phyloP scores from a whole-genome alignment of 108 stramenopile genomes.

The Cyclotella kingstonii region DNA sequence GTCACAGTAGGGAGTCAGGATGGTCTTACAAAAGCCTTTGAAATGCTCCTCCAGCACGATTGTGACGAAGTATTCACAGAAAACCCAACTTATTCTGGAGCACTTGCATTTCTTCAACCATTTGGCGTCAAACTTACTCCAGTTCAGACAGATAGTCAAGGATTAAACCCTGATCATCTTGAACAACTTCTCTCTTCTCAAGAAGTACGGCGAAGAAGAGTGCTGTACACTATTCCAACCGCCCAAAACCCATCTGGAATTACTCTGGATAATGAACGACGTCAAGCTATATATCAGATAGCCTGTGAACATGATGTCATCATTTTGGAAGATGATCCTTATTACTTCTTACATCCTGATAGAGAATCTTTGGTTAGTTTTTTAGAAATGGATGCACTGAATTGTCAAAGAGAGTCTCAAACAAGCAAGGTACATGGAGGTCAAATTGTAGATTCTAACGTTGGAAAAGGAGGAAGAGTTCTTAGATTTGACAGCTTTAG shows the following conservation, averaged over 20 bases:
- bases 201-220: slow-evolving; percentile 14
- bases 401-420: neutral
- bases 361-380: slow-evolving; percentile 10
- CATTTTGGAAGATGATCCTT: slow-evolving; percentile 67
- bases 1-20: slow-evolving; percentile 46
- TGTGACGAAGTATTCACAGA: slow-evolving; percentile 40
- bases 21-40: slow-evolving; percentile 41
- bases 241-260: slow-evolving; percentile 48
- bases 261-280: slow-evolving; percentile 28
- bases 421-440: neutral
- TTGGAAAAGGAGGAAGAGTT: slow-evolving; percentile 48
- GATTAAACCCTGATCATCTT: slow-evolving; percentile 23
- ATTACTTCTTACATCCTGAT: slow-evolving; percentile 48
- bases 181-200: neutral
- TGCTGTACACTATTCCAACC: slow-evolving; percentile 50
- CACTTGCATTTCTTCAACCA: slow-evolving; percentile 38
- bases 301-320: slow-evolving; percentile 47
- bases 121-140: slow-evolving; percentile 14
- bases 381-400: slow-evolving; percentile 5
- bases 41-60: slow-evolving; percentile 31
- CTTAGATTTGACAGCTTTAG: slow-evolving; percentile 58
- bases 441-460: neutral
- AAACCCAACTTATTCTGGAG: slow-evolving; percentile 45
- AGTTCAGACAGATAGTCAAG: slow-evolving; percentile 20
- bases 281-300: slow-evolving; percentile 41